phyloP scores from a whole-genome alignment of 148 eudicot genomes.

The Camellia lanceoleosa region DNA sequence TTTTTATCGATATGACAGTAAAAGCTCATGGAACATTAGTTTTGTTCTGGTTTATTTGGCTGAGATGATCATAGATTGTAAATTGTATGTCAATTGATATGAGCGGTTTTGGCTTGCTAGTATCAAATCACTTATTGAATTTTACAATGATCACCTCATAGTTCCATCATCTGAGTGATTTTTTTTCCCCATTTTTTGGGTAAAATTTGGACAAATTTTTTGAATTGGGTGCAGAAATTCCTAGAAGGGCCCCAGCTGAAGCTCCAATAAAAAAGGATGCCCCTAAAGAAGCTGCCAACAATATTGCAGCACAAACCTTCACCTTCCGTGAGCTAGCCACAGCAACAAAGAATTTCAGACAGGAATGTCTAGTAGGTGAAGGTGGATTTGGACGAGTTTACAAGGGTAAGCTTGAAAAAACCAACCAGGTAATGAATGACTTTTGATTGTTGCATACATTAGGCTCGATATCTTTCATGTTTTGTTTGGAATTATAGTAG shows the following conservation, averaged over 20 bases:
- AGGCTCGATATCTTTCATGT: background rate
- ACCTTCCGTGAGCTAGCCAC: constrained; percentile 62
- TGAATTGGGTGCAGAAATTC: constrained; percentile 26
- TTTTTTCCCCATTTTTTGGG: background rate
- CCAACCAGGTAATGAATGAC: constrained; percentile 40
- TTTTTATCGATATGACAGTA: background rate
- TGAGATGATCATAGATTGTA: background rate
- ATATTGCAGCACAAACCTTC: constrained; percentile 60
- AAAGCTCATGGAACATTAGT: background rate
- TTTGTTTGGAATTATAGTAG: background rate
- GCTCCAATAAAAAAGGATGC: constrained; percentile 15
- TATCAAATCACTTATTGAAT: no score
- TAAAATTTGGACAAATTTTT: background rate
- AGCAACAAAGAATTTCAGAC: constrained; percentile 73
- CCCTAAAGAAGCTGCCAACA: constrained; percentile 23
- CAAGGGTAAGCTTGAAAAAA: constrained; percentile 47
- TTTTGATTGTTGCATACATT: background rate
- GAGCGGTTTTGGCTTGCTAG: no score
- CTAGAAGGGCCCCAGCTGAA: constrained; percentile 22
- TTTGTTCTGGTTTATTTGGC: background rate
- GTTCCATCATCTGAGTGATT: no score
- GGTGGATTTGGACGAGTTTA: constrained; percentile 76
- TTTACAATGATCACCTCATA: no score
- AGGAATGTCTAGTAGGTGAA: constrained; percentile 63
- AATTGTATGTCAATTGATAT: background rate